phyloP scores from a whole-genome alignment of 2,329 filamentous ascomycete genomes.

The Zelopaecilomyces penicillatus region DNA sequence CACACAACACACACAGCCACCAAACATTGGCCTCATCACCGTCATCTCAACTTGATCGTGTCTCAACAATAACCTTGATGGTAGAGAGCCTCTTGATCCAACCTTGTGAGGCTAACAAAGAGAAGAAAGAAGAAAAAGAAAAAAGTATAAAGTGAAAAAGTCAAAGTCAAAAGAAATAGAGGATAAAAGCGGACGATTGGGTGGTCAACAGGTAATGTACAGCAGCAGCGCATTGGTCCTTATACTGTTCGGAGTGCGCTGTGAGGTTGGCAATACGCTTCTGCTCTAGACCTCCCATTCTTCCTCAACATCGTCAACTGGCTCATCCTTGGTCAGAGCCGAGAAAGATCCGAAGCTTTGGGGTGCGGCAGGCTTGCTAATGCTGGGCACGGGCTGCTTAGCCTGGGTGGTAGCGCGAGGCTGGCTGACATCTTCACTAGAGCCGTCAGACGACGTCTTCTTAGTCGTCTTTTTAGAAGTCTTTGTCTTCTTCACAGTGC shows the following conservation, averaged over 20 bases:
- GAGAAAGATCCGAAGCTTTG: conserved; percentile 40
- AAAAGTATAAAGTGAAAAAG: conserved; percentile 8
- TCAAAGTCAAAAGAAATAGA: conserved; percentile 1
- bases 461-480: conserved; percentile 36
- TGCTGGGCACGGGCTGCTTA: conserved; percentile 19
- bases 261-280: background rate
- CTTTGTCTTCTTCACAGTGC: conserved; percentile 45
- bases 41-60: background rate
- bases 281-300: conserved; percentile 44
- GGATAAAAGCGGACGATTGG: conserved; percentile 1
- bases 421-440: conserved; percentile 25
- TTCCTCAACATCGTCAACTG: conserved; percentile 31
- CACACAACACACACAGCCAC: background rate
- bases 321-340: conserved; percentile 36
- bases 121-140: conserved; percentile 12
- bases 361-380: conserved; percentile 22
- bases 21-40: background rate
- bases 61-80: conserved; percentile 3
- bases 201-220: conserved; percentile 4
- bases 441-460: conserved; percentile 22
- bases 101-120: conserved; percentile 11
- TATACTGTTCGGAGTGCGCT: conserved; percentile 1
- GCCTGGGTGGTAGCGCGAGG: conserved; percentile 21
- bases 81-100: conserved; percentile 15
- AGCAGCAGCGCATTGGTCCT: background rate